Percentiles rank a stretch among this genome's conserved stretches.
phyloP scores from a whole-genome alignment of 2,329 filamentous ascomycete genomes.

The Fusarium sp. region DNA sequence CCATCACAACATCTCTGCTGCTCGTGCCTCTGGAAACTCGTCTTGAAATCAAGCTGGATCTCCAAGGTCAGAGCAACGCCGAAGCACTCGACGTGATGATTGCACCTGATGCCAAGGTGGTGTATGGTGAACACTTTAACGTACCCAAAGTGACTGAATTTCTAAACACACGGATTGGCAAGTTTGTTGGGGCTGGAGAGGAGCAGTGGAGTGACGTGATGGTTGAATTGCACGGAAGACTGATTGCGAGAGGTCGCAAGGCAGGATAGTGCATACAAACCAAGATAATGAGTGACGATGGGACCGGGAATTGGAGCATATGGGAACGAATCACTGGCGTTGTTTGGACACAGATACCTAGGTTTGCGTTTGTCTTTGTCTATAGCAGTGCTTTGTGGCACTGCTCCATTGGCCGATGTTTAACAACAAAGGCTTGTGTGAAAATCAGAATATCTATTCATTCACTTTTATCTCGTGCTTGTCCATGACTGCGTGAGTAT shows the following conservation, averaged over 20 bases:
- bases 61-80: slow-evolving; percentile 58
- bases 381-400: neutral
- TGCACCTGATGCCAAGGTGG: slow-evolving; percentile 65
- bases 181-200: slow-evolving; percentile 45
- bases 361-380: slow-evolving; percentile 26
- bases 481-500: neutral
- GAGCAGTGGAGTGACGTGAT: slow-evolving; percentile 65
- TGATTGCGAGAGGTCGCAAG: slow-evolving; percentile 66
- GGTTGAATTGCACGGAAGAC: slow-evolving; percentile 62
- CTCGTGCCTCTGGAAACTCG: slow-evolving; percentile 73
- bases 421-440: slow-evolving; percentile 15
- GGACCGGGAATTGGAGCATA: slow-evolving; percentile 24
- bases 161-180: slow-evolving; percentile 63
- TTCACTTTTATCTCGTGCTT: neutral
- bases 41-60: slow-evolving; percentile 68
- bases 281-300: slow-evolving; percentile 44
- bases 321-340: slow-evolving; percentile 31
- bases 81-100: slow-evolving; percentile 65
- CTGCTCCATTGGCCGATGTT: slow-evolving; percentile 10
- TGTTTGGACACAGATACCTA: slow-evolving; percentile 38
- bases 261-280: slow-evolving; percentile 32
- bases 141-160: slow-evolving; percentile 79
- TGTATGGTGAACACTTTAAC: slow-evolving; percentile 84
- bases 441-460: neutral
- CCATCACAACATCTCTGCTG: slow-evolving; percentile 69